Evolutionary conservation across 2,329 filamentous ascomycete genomes (phyloP).

Genomic region (Fusarium setosum): DNA sequence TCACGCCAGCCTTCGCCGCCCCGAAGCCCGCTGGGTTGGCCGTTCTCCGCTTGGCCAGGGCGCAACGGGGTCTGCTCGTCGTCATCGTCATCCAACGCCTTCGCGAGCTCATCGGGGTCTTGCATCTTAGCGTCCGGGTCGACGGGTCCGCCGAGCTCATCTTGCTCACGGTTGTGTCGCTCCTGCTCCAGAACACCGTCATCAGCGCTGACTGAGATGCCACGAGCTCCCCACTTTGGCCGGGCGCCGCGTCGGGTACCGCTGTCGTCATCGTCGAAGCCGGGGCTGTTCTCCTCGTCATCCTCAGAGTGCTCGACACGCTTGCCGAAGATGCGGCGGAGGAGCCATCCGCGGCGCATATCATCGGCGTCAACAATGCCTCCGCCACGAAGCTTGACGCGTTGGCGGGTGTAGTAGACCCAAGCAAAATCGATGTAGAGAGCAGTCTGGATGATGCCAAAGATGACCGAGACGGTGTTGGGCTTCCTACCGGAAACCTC

Average conservation of each 20-base stretch:
- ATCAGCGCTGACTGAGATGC: conserved; percentile 75
- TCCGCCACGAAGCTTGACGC: conserved; percentile 89
- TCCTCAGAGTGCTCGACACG: conserved; percentile 62
- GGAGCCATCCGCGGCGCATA: conserved; percentile 84
- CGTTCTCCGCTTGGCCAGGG: conserved; percentile 42
- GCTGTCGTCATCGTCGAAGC: conserved; percentile 53
- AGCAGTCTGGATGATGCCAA: conserved; percentile 88
- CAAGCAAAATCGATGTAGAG: conserved; percentile 95
- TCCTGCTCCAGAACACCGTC: conserved; percentile 67
- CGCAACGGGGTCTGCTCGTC: conserved; percentile 50
- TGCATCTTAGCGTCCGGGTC: conserved; percentile 75
- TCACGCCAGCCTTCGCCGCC: conserved; percentile 61
- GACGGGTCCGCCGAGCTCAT: conserved; percentile 58
- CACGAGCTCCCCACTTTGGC: conserved; percentile 71
- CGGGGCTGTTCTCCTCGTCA: conserved; percentile 70
- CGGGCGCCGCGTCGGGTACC: conserved; percentile 47
- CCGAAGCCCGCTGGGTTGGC: conserved; percentile 53
- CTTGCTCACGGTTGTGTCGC: conserved; percentile 57
- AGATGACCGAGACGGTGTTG: conserved; percentile 82
- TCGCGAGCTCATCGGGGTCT: conserved; percentile 73
- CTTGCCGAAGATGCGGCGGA: conserved; percentile 80
- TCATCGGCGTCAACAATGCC: conserved; percentile 93
- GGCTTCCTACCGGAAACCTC: conserved; percentile 69
- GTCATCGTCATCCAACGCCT: conserved; percentile 68
- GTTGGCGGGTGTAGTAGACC: conserved; percentile 94